Conservation (phyloP, 345 rosid species). For the Citropsis articulata region DNA sequence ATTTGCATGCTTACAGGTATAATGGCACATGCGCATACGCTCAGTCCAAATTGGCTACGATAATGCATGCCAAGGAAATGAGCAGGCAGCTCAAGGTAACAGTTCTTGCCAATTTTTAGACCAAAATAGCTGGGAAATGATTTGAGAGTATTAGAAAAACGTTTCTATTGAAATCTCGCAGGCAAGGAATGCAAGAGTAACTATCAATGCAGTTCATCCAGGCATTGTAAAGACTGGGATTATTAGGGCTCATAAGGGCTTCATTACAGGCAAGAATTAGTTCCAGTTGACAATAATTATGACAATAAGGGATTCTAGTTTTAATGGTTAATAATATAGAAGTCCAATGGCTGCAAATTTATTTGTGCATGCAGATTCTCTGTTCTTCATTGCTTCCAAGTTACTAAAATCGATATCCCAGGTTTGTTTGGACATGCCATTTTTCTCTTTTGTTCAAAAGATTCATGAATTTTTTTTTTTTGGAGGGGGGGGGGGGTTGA, state of each 20-base stretch:
- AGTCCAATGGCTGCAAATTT: background rate
- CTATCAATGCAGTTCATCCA: slow-evolving; percentile 92
- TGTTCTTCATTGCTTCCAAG: slow-evolving; percentile 87
- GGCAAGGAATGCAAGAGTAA: slow-evolving; percentile 76
- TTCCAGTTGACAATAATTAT: background rate
- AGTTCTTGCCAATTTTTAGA: too few relatives aligned
- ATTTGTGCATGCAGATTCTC: slow-evolving; percentile 79
- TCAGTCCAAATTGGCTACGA: slow-evolving; percentile 78
- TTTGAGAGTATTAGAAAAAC: background rate
- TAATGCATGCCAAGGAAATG: slow-evolving; percentile 81
- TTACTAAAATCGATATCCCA: slow-evolving; percentile 72
- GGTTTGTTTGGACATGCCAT: slow-evolving; percentile 36
- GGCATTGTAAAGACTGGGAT: slow-evolving; percentile 95
- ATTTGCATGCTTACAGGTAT: slow-evolving; percentile 41
- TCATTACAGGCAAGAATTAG: slow-evolving; percentile 59
- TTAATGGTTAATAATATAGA: background rate
- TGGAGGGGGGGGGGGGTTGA: too few relatives aligned
- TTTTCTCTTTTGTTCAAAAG: background rate
- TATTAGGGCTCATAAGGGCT: slow-evolving; percentile 75
- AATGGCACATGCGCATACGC: slow-evolving; percentile 90
- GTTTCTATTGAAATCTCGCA: slow-evolving; percentile 26
- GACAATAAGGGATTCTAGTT: background rate
- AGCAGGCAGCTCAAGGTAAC: slow-evolving; percentile 69
- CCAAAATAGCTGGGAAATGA: background rate
- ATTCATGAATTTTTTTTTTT: background rate